These are phyloP conservation scores for Colletotrichum siamense DNA, from an alignment of 2,329 filamentous ascomycete species.

Conservation along the genomic window DNA sequence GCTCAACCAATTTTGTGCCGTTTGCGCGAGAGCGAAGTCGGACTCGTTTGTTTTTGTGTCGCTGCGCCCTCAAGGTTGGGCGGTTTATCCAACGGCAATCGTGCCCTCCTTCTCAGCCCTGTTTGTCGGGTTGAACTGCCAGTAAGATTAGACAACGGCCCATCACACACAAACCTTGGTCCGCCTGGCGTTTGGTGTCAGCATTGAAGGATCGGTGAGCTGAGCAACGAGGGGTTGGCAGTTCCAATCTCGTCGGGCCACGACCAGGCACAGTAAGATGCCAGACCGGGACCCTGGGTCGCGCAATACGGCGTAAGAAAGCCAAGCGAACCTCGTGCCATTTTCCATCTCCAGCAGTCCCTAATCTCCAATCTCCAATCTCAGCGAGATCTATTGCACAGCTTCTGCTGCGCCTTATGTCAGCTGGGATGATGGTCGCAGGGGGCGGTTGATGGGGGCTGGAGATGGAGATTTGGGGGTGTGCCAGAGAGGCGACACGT, in stretches of 20 bases:
- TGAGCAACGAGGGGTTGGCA: not conserved
- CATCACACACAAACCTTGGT: not conserved
- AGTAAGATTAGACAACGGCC: not conserved
- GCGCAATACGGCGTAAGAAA: not conserved
- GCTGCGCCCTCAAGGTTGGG: not conserved
- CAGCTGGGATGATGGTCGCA: constrained; percentile 6
- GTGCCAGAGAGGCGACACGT: constrained; percentile 1
- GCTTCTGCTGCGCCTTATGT: constrained; percentile 10
- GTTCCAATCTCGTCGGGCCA: not conserved
- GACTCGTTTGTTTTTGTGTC: not conserved
- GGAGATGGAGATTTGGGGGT: not conserved
- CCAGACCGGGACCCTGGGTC: not conserved
- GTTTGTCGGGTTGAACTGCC: not conserved
- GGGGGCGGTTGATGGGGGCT: not conserved
- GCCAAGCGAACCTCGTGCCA: constrained; percentile 8
- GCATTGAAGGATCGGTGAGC: not conserved
- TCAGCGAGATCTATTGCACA: constrained; percentile 1
- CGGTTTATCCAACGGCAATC: not conserved
- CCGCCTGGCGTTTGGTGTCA: not conserved
- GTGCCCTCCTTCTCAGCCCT: not conserved
- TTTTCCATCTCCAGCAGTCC: not conserved
- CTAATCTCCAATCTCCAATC: constrained; percentile 15
- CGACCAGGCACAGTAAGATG: not conserved
- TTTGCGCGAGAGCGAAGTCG: constrained; percentile 4
- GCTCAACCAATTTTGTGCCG: not conserved